Evolutionary conservation across 2,329 filamentous ascomycete genomes (phyloP).

Genomic region (Periglandula ipomoeae): DNA sequence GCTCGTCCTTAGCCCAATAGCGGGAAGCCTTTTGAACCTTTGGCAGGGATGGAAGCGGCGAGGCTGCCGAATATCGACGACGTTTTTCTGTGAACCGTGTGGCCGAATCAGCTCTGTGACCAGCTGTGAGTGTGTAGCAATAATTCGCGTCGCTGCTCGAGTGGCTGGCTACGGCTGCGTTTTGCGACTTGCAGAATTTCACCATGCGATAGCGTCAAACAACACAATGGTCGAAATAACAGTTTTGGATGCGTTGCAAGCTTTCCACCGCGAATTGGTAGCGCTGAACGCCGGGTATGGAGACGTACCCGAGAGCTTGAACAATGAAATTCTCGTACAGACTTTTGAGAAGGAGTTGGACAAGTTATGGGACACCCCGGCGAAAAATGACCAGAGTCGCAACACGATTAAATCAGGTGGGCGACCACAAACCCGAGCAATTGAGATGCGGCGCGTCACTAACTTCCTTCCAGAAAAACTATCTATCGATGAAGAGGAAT

Average conservation of each 20-base stretch:
- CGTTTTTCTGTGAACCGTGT: constrained; percentile 1
- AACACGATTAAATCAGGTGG: constrained; percentile 59
- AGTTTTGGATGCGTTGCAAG: constrained; percentile 68
- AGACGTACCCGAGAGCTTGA: constrained; percentile 54
- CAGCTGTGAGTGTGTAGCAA: constrained; percentile 3
- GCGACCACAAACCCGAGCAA: constrained; percentile 11
- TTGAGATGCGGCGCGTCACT: constrained; percentile 7
- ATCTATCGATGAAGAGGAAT: constrained; percentile 62
- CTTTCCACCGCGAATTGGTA: constrained; percentile 76
- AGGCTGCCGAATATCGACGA: constrained; percentile 23
- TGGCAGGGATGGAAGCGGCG: constrained; percentile 17
- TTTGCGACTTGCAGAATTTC: constrained; percentile 7
- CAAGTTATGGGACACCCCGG: constrained; percentile 63
- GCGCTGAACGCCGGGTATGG: constrained; percentile 61
- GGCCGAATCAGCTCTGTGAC: constrained; percentile 10
- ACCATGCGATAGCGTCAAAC: constrained; percentile 37
- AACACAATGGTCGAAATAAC: constrained; percentile 62
- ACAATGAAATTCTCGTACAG: constrained; percentile 60
- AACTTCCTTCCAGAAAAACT: constrained; percentile 56
- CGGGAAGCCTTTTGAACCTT: constrained; percentile 9
- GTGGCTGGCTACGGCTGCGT: background rate
- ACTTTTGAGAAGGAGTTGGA: constrained; percentile 65
- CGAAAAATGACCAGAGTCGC: constrained; percentile 67
- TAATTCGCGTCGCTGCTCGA: background rate
- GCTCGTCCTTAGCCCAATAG: constrained; percentile 11